These are phyloP conservation scores for Malus asiatica DNA, from an alignment of 306 rosid species.

Conservation along the genomic window DNA sequence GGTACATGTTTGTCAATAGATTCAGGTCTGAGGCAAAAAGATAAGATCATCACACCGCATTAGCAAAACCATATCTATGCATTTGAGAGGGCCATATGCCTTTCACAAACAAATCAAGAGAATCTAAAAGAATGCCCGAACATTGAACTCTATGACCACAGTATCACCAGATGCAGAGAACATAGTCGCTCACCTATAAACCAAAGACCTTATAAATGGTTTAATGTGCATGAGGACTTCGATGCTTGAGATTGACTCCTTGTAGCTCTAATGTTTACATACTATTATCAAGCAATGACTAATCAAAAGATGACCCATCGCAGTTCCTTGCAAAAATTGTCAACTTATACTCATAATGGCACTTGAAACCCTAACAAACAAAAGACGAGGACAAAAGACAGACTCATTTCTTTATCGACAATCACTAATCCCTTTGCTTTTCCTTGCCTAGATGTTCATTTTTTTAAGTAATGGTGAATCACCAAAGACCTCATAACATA, in stretches of 20 bases:
- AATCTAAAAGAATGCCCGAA: not conserved
- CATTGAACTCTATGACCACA: not conserved
- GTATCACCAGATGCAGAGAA: not conserved
- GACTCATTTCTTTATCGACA: too few relatives aligned
- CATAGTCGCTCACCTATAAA: not conserved
- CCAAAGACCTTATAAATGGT: not conserved
- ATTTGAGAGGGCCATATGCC: not conserved
- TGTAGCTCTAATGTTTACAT: not conserved
- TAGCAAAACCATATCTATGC: not conserved
- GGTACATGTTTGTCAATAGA: conserved; percentile 42
- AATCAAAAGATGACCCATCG: not conserved
- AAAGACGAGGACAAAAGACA: too few relatives aligned
- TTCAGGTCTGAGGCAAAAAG: conserved; percentile 37
- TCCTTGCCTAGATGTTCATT: too few relatives aligned
- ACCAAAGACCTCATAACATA: too few relatives aligned
- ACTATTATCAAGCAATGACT: not conserved
- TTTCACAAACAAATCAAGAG: not conserved
- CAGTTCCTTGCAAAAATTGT: not conserved
- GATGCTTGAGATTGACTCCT: not conserved
- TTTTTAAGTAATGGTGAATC: too few relatives aligned
- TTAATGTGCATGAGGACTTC: not conserved
- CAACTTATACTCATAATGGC: not conserved
- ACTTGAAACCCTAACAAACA: too few relatives aligned
- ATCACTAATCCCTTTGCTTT: too few relatives aligned
- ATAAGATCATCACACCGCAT: not conserved